Evolutionary conservation across 2,329 filamentous ascomycete genomes (phyloP).

Genomic region (Pseudogymnoascus sp.): DNA sequence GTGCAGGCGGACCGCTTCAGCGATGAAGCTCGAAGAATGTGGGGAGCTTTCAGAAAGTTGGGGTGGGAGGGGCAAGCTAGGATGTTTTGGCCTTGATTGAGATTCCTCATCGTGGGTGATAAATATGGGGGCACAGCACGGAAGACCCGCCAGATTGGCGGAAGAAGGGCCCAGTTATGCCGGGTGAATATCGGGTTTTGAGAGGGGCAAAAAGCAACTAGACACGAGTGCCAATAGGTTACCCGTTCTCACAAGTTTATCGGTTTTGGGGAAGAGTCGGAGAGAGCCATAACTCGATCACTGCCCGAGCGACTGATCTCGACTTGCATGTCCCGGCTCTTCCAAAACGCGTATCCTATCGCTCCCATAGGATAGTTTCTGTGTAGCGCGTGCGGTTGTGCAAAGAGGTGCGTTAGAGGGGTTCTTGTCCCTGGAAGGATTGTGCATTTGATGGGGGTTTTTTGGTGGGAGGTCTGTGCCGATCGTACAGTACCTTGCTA

Average conservation of each 20-base stretch:
- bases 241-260: not conserved
- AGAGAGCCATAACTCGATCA: not conserved
- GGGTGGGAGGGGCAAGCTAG: slow-evolving; percentile 1
- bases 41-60: not conserved
- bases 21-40: slow-evolving; percentile 2
- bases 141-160: not conserved
- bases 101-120: not conserved
- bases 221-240: not conserved
- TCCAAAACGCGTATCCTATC: not conserved
- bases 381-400: not conserved
- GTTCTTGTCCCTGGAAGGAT: not conserved
- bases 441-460: not conserved
- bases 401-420: not conserved
- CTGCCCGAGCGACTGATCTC: not conserved
- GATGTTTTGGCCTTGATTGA: slow-evolving; percentile 5
- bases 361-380: not conserved
- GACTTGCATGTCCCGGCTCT: not conserved
- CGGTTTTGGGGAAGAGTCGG: not conserved
- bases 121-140: not conserved
- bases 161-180: not conserved
- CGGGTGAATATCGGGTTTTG: not conserved
- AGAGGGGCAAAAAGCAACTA: not conserved
- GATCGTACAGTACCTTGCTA: slow-evolving; percentile 4
- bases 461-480: slow-evolving; percentile 3
- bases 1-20: slow-evolving; percentile 6